Evolutionary conservation across 2,329 filamentous ascomycete genomes (phyloP), one percentile per base, ranked within the genome.

Genomic region (Akanthomyces lecanii): DNA sequence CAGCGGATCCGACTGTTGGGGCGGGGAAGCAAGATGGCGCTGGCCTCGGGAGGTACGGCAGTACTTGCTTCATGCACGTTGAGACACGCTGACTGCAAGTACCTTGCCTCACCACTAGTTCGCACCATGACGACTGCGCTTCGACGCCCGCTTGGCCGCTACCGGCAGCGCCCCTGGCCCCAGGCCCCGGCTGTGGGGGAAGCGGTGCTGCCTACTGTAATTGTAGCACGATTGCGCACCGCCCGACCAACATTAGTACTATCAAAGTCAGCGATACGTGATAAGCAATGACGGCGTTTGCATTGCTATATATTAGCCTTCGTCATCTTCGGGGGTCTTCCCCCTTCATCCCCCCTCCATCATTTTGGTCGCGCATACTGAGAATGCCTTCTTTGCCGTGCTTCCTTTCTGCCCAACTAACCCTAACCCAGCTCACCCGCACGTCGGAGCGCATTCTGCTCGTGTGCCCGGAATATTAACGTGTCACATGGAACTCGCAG

Each of bases 401-500:
- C 8, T 40, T 40, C 21, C 40, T 28, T 55, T 14, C n/a, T 44
- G 7, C 12, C 36, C 7, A 25, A 5, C 47, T 12, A 28, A 50
- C 56, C 56, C 56, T 51, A 16, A 59, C 57, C 57, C 47, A 60
- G 47, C 47, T 60, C 38, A 21, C 33, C 56, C 30, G 18, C 33
- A 12, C 21, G 18, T 59, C 56, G 44, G 56, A 59, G 25, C 44
- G 5, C 8, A 12, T 18, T 25, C 28, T 51, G 42, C 51, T 53
- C 33, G 30, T 23, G 4, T 42, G 44, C 59, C 60, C 60, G 60
- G 52, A n/a, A 50, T 48, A 62, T 62, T 62, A 47, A 62, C 60
- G 60, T 62, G 52, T 62, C 60, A 62, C 60, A 62, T 62, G 60
- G 16, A 62, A 53, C 23, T 21, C 11, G 33, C 45, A 36, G 14